Conservation (phyloP, 768 basidiomycete species). For the Boletus pseudopeckii region DNA sequence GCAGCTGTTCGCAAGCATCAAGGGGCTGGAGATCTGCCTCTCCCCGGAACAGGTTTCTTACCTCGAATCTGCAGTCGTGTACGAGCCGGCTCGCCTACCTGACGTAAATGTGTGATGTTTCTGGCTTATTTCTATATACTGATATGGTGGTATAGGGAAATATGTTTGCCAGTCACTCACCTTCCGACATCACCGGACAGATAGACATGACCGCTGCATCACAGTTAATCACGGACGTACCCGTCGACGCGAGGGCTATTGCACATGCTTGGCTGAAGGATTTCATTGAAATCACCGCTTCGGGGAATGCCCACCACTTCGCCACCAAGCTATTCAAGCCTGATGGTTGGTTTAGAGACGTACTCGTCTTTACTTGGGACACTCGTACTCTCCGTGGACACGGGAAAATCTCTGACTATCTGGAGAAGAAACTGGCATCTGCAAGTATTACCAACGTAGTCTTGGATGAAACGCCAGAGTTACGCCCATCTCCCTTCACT, state of each 20-base stretch:
- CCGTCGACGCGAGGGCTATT: neutral
- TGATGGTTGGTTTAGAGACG: constrained; percentile 4
- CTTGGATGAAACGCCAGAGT: constrained; percentile 1
- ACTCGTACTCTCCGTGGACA: constrained; percentile 3
- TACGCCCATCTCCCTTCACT: neutral
- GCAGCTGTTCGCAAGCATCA: neutral
- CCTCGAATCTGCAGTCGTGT: neutral
- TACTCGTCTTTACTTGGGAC: constrained; percentile 3
- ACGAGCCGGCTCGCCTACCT: neutral
- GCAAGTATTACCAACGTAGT: neutral
- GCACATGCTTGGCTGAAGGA: neutral
- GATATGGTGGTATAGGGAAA: neutral
- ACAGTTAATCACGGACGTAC: neutral
- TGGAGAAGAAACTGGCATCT: neutral
- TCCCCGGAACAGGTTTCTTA: neutral
- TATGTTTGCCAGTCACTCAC: neutral
- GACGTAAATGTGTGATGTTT: neutral
- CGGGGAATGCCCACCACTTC: neutral
- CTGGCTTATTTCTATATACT: neutral
- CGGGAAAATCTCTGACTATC: neutral
- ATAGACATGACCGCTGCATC: too few species aligned
- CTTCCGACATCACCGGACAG: neutral
- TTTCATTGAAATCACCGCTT: neutral
- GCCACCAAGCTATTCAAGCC: neutral
- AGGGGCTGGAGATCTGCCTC: neutral